Evolutionary conservation across 257 asterid genomes (phyloP).

Genomic region (Nicotiana tomentosiformis): DNA sequence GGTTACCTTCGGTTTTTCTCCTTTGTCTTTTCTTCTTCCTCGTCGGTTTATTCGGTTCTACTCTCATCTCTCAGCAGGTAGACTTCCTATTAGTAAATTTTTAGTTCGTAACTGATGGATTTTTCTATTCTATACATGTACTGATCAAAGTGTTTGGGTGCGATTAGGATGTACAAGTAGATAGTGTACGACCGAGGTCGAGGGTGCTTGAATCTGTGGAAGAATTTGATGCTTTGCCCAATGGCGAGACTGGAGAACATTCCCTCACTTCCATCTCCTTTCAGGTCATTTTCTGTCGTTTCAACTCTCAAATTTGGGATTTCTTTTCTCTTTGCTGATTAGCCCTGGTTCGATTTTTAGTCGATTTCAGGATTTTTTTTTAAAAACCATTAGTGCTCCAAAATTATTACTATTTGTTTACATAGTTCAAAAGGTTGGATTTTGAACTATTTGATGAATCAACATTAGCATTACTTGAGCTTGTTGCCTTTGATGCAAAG

Average conservation of each 20-base stretch:
- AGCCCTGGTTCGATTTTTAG: neutral
- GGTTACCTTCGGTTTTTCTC: constrained; percentile 56
- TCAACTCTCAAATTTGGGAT: neutral
- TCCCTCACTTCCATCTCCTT: constrained; percentile 53
- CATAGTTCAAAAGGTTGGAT: too few species aligned
- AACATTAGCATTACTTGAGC: neutral
- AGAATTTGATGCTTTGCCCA: constrained; percentile 44
- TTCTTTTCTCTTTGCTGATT: neutral
- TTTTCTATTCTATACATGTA: neutral
- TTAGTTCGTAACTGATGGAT: neutral
- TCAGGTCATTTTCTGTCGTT: constrained; percentile 39
- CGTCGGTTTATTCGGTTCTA: constrained; percentile 75
- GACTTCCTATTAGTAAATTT: neutral
- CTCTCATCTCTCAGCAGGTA: constrained; percentile 74
- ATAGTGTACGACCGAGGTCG: constrained; percentile 29
- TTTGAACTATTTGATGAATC: neutral
- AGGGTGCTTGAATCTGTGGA: constrained; percentile 38
- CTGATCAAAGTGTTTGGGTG: constrained; percentile 8
- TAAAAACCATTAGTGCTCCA: too few species aligned
- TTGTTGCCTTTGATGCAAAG: neutral
- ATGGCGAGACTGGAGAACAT: constrained; percentile 61
- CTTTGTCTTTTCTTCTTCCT: constrained; percentile 75
- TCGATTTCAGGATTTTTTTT: neutral
- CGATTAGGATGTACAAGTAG: constrained; percentile 35
- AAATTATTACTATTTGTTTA: too few species aligned